Evolutionary conservation across 352 stramenopile species (phyloP).

Genomic region (Phytophthora hybrid): DNA sequence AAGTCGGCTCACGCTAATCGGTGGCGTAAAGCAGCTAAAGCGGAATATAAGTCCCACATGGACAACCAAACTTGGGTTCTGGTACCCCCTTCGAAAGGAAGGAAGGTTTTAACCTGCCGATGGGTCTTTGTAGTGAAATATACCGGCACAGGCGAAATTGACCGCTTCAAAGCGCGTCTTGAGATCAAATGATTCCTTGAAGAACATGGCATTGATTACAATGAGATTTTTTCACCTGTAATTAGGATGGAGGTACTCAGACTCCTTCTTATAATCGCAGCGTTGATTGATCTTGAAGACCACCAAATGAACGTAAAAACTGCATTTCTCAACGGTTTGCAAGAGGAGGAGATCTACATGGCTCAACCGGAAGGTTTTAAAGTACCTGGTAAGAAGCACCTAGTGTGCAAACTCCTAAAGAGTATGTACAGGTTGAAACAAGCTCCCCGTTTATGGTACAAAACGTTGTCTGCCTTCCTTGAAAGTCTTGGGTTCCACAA

Average conservation of each 20-base stretch:
- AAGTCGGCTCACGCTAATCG: too few relatives aligned
- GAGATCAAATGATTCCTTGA: conserved; percentile 2
- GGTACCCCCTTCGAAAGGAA: too few relatives aligned
- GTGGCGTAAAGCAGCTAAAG: too few relatives aligned
- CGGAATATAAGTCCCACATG: too few relatives aligned
- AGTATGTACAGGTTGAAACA: conserved; percentile 31
- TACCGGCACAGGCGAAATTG: conserved; percentile 12
- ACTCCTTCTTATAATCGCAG: conserved; percentile 12
- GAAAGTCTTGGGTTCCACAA: conserved; percentile 10
- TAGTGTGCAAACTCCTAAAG: conserved; percentile 25
- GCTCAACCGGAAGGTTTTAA: conserved; percentile 22
- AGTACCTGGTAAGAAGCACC: conserved; percentile 12
- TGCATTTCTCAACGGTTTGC: conserved; percentile 22
- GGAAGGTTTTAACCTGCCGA: too few relatives aligned
- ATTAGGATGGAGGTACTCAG: conserved; percentile 12
- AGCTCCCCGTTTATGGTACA: conserved; percentile 17
- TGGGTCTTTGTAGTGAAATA: conserved; percentile 17
- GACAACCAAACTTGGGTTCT: too few relatives aligned
- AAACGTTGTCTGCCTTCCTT: conserved; percentile 19
- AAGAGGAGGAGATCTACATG: conserved; percentile 37
- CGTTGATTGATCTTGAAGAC: conserved; percentile 19
- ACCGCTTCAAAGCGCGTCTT: conserved; percentile 7
- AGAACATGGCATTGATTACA: conserved; percentile 1
- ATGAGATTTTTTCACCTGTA: conserved; percentile 4
- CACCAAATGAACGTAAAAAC: conserved; percentile 43